These are phyloP conservation scores for Protea cynaroides DNA, from an alignment of 164 flowering plant species.

Conservation along the genomic window DNA sequence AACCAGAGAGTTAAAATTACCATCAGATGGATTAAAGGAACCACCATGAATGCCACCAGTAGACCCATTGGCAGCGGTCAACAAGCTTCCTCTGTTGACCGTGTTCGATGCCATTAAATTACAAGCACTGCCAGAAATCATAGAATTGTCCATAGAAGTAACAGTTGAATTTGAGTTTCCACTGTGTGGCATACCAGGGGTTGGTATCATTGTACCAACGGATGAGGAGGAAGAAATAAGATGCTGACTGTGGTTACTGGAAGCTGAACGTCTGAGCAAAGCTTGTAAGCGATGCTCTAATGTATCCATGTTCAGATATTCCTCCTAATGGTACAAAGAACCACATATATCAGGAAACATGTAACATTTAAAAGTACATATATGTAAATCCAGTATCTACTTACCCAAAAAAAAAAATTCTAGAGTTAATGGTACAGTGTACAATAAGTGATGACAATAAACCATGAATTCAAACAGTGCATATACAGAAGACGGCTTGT, in stretches of 20 bases:
- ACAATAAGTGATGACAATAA: too few relatives aligned
- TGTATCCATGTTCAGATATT: slow-evolving; percentile 64
- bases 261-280: slow-evolving; percentile 30
- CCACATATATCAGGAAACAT: background rate
- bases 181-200: slow-evolving; percentile 79
- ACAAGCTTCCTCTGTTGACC: slow-evolving; percentile 44
- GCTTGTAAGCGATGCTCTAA: slow-evolving; percentile 59
- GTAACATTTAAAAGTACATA: background rate
- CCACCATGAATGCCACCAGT: slow-evolving; percentile 39
- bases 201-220: slow-evolving; percentile 89
- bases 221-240: slow-evolving; percentile 57
- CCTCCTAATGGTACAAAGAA: slow-evolving; percentile 48
- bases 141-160: slow-evolving; percentile 42
- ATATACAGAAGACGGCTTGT: too few relatives aligned
- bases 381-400: too few relatives aligned
- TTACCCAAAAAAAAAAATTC: too few relatives aligned
- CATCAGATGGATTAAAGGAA: slow-evolving; percentile 54
- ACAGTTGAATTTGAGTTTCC: slow-evolving; percentile 47
- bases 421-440: too few relatives aligned
- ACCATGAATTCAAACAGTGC: too few relatives aligned
- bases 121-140: slow-evolving; percentile 32
- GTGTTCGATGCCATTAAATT: slow-evolving; percentile 31
- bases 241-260: slow-evolving; percentile 40
- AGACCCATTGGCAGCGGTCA: slow-evolving; percentile 38
- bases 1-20: slow-evolving; percentile 24